Base-by-base conservation (phyloP, 129 eudicot species). In the Flaveria linearis region DNA sequence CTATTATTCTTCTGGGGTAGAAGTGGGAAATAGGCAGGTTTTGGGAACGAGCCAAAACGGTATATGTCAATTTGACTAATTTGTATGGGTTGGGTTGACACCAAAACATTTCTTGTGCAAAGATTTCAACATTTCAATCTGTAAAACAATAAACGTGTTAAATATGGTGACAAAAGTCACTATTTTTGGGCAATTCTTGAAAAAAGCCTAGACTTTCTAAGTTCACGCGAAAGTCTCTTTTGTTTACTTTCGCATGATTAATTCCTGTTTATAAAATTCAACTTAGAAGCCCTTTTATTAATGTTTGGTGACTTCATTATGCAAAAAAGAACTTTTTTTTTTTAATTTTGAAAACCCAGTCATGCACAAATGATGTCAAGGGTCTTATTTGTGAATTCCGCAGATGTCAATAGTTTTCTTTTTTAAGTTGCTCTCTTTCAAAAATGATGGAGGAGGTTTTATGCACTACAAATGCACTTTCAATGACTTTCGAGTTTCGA, bases 1-100 rank as follows among this genome's bases (percentile, higher is more conserved):
- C 6, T 42, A 14, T 77, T 51, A 14, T 39, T 52, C 20, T 14
- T 39, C 12, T 28, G 43, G 55, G 26, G 47, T 49, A 66, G 25
- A 39, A 72, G 22, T 56, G 76, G 76, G 13, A 39, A 72, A 42
- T 22, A 0, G 57, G 69, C 20, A 43, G 68, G 52, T 39, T 60
- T 8, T 14, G 56, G 51, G 4, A 15, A n/a, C 47, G 18, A 52
- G 76, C 65, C 25, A 51, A 30, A 71, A 25, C 1, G 65, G 65
- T 41, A n/a, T 33, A 12, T 13, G 22, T 36, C 61, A 68, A 68
- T 18, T 20, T 45, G 39, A 20, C 36, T 46, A 7, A 18, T 12
- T 18, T 43, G 15, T 23, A 58, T 10, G 3, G 16, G 15, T 43
- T 57, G 42, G 60, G 17, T 71, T 30, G 50, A 52, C 28, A 49